Conservation (phyloP, 2,329 filamentous ascomycete species). For the Capronia coronata region DNA sequence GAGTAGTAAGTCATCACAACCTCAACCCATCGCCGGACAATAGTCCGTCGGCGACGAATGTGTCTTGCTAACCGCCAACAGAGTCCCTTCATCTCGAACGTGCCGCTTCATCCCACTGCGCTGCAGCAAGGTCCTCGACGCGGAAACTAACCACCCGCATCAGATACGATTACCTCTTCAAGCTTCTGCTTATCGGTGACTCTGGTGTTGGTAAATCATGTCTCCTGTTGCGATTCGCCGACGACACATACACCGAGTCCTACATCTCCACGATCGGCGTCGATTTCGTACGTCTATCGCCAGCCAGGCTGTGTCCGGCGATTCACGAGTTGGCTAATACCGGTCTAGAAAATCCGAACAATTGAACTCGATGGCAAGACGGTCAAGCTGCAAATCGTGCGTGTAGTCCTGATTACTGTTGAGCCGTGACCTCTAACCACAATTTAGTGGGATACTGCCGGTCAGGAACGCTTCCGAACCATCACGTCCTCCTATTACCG, state of each 20-base stretch:
- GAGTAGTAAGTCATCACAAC: slow-evolving; percentile 39
- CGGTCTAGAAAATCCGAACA: slow-evolving; percentile 88
- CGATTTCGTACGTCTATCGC: slow-evolving; percentile 71
- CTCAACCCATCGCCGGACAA: slow-evolving; percentile 2
- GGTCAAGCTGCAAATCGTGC: slow-evolving; percentile 97
- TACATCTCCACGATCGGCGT: slow-evolving; percentile 99
- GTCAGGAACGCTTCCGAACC: slow-evolving; percentile 98
- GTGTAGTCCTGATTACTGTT: slow-evolving; percentile 35
- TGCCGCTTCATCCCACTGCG: neutral
- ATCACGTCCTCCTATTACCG: slow-evolving; percentile 99
- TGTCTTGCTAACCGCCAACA: slow-evolving; percentile 8
- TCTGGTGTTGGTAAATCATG: slow-evolving; percentile 99
- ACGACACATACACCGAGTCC: slow-evolving; percentile 98
- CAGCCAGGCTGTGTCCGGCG: slow-evolving; percentile 1
- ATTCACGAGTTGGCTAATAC: slow-evolving; percentile 32
- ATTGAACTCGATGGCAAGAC: slow-evolving; percentile 99
- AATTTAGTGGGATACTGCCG: slow-evolving; percentile 91
- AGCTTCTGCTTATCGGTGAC: slow-evolving; percentile 99
- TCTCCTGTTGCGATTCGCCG: slow-evolving; percentile 92
- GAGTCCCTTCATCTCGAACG: slow-evolving; percentile 8
- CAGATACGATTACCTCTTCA: slow-evolving; percentile 99
- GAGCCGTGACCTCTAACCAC: slow-evolving; percentile 22
- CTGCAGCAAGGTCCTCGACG: neutral
- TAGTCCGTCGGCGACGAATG: neutral
- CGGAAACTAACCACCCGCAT: slow-evolving; percentile 13